phyloP scores from a whole-genome alignment of 306 rosid species.

The Sicyos edulis region DNA sequence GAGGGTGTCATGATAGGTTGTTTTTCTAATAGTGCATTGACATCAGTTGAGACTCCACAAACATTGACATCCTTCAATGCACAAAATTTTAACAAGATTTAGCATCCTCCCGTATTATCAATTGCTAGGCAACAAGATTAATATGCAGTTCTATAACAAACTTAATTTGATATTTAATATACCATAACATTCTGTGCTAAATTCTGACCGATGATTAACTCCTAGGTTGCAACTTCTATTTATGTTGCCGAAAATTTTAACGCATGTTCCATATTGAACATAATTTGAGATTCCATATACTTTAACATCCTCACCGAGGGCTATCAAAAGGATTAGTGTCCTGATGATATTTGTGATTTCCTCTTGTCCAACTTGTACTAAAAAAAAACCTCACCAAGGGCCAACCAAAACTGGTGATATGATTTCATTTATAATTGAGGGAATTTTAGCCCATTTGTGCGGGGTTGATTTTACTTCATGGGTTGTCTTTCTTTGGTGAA shows the following conservation, averaged over 20 bases:
- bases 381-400: not conserved
- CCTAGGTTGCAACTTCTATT: too few relatives aligned
- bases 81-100: not conserved
- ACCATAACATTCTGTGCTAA: not conserved
- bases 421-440: slow-evolving; percentile 4
- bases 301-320: too few relatives aligned
- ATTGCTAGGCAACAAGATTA: not conserved
- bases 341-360: too few relatives aligned
- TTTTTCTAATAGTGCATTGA: too few relatives aligned
- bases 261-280: too few relatives aligned
- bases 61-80: not conserved
- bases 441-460: too few relatives aligned
- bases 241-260: too few relatives aligned
- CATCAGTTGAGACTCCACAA: not conserved
- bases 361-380: too few relatives aligned
- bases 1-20: too few relatives aligned
- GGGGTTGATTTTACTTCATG: not conserved
- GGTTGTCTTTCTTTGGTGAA: not conserved
- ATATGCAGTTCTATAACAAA: not conserved
- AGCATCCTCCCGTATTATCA: not conserved
- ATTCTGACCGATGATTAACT: too few relatives aligned
- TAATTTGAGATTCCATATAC: too few relatives aligned
- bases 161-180: not conserved
- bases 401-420: not conserved
- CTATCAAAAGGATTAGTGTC: too few relatives aligned